phyloP scores from a whole-genome alignment of 2,329 filamentous ascomycete genomes.

The Didymella segeticola region DNA sequence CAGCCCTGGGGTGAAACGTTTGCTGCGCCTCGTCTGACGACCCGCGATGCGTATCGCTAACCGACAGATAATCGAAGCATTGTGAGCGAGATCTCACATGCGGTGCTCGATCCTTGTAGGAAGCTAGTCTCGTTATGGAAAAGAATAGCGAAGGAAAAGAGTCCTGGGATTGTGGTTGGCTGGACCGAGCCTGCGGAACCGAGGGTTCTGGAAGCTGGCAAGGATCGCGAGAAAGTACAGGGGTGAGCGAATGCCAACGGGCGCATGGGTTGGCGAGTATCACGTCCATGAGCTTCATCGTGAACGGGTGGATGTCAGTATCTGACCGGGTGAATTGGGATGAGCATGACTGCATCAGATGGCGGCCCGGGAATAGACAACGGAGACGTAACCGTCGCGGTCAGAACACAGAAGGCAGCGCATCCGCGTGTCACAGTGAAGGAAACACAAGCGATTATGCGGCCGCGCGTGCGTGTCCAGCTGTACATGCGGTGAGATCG shows the following conservation, averaged over 20 bases:
- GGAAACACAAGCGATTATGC: not conserved
- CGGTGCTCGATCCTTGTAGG: not conserved
- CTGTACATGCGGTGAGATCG: not conserved
- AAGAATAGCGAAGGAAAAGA: not conserved
- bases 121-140: not conserved
- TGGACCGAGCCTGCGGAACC: not conserved
- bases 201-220: slow-evolving; percentile 5
- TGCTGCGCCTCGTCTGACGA: not conserved
- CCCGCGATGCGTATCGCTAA: not conserved
- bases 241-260: slow-evolving; percentile 10
- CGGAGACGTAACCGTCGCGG: not conserved
- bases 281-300: not conserved
- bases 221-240: not conserved
- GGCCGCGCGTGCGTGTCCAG: not conserved
- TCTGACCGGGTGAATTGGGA: not conserved
- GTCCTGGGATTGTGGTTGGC: not conserved
- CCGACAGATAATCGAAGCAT: not conserved
- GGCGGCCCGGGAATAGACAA: no score
- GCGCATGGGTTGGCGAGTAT: slow-evolving; percentile 8
- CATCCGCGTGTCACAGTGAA: not conserved
- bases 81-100: not conserved
- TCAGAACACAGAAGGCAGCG: not conserved
- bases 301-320: not conserved
- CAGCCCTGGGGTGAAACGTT: not conserved
- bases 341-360: not conserved